A percentile compares a stretch with the other conserved stretches of the same genome.
phyloP scores from a whole-genome alignment of 73 alveolate genomes.

The Tetrahymena borealis region DNA sequence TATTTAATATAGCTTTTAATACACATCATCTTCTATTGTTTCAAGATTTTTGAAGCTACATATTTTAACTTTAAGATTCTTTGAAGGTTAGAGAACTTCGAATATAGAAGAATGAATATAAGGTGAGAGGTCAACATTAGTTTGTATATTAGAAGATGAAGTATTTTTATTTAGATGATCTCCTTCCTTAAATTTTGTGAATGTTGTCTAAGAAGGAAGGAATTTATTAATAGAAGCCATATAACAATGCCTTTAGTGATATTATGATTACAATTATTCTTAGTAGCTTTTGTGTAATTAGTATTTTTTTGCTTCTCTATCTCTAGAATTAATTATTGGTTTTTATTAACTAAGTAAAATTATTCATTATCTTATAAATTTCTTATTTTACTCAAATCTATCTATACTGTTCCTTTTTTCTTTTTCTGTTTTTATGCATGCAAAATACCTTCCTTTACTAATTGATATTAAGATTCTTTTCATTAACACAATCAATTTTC shows the following conservation, averaged over 20 bases:
- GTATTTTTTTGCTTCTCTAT: neutral
- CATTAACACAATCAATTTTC: no score
- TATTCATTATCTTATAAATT: no score
- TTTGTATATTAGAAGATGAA: neutral
- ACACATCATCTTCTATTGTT: neutral
- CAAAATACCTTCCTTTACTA: no score
- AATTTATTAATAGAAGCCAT: no score
- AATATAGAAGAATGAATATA: neutral
- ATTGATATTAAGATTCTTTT: no score
- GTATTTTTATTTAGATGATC: no score
- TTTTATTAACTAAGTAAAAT: neutral
- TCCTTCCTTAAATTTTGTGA: no score
- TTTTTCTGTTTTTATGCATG: no score
- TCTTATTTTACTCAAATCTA: no score
- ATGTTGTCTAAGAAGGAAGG: no score
- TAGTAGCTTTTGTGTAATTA: no score
- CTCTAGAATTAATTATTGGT: neutral
- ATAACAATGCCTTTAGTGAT: neutral
- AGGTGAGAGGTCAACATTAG: neutral
- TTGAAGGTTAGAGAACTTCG: neutral
- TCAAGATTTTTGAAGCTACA: neutral
- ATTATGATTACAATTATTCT: neutral
- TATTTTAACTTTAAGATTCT: neutral
- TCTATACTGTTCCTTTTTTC: no score
- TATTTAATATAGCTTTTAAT: neutral